Evolutionary conservation across 2,329 filamentous ascomycete species (phyloP), one percentile per base, ranked within the genome.

Genomic region (Fusarium haematococcum): DNA sequence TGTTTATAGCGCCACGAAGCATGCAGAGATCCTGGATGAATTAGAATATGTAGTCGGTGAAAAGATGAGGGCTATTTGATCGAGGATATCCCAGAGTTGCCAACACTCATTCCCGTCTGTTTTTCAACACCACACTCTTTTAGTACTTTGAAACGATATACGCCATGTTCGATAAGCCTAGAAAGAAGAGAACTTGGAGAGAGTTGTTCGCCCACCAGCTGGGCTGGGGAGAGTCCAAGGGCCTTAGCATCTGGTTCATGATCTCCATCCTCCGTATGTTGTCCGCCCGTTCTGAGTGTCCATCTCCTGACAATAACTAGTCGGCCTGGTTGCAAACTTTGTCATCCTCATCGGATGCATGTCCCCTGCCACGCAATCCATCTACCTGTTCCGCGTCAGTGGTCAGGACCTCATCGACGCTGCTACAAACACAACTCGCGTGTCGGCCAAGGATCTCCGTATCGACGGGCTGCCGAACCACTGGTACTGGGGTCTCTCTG

Each of bases 401-500:
- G 35, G 67, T 33, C 32, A 52, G 13, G 61, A 70, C 43, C 65
- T 73, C 30, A 30, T 73, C 59, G n/a, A 61, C 56, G 70, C 70
- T 8, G 64, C 65, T 4, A 48, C 70, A 4, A 70, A 73, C 37
- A 35, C 65, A 2, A 74, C 67, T 3, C 58, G 48, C 4, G 9
- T 57, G 14, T 41, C 65, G 9, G 59, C 59, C 13, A 27, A 33
- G 27, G 57, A 68, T 27, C 69, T 74, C 3, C 43, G 45, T 10
- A 62, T 74, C 32, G 59, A 70, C 16, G 72, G 62, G 7, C 27
- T 73, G 8, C 69, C 70, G 8, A 52, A 48, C 7, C 57, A 73
- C 18, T 73, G 70, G 72, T 73, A 74, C 37, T 74, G 72, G 72
- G 72, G 72, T 16, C 37, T 74, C 8, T 64, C 70, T 39, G 71